A percentile compares a stretch with the other conserved stretches of the same genome.
Conservation (phyloP, 371 early-diverging fungal species). For the Syncephalastrum racemosum region DNA sequence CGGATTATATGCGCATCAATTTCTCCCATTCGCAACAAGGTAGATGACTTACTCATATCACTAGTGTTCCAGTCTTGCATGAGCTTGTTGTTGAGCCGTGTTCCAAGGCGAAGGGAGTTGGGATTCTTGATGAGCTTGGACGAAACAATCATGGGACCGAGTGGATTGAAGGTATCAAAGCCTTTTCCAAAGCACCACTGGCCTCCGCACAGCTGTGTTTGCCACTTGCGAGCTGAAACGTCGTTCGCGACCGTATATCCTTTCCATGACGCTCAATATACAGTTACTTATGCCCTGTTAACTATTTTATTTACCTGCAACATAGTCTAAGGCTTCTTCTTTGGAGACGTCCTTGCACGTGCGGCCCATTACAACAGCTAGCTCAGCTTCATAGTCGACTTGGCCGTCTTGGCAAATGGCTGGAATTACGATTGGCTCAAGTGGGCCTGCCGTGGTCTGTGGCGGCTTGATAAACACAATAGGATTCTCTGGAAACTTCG, state of each 20-base stretch:
- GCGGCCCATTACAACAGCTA: slow-evolving; percentile 63
- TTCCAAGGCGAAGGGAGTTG: slow-evolving; percentile 41
- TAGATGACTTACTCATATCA: slow-evolving; percentile 53
- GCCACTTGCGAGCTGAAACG: slow-evolving; percentile 62
- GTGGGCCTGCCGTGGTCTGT: slow-evolving; percentile 41
- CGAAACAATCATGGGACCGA: slow-evolving; percentile 60
- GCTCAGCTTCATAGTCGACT: slow-evolving; percentile 63
- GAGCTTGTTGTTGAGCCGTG: slow-evolving; percentile 45
- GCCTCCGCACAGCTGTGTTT: slow-evolving; percentile 29
- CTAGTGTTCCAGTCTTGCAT: slow-evolving; percentile 55
- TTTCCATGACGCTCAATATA: slow-evolving; percentile 4
- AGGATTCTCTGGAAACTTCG: slow-evolving; percentile 48
- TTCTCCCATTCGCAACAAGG: not conserved
- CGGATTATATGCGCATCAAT: not conserved
- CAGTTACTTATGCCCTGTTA: not conserved
- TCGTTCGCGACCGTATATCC: slow-evolving; percentile 66
- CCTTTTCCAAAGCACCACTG: slow-evolving; percentile 66
- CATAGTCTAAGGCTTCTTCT: slow-evolving; percentile 51
- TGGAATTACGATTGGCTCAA: slow-evolving; percentile 50
- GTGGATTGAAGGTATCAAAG: slow-evolving; percentile 64
- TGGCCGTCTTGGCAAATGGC: slow-evolving; percentile 41
- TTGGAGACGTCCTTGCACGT: slow-evolving; percentile 48
- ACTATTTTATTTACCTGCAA: slow-evolving; percentile 29
- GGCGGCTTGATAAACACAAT: slow-evolving; percentile 61
- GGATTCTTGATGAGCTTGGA: slow-evolving; percentile 48